Percentiles rank a stretch among this genome's conserved stretches.
These are phyloP conservation scores for Kregervanrija pseudodelftensis DNA, from an alignment of 805 yeast species.

Conservation along the genomic window DNA sequence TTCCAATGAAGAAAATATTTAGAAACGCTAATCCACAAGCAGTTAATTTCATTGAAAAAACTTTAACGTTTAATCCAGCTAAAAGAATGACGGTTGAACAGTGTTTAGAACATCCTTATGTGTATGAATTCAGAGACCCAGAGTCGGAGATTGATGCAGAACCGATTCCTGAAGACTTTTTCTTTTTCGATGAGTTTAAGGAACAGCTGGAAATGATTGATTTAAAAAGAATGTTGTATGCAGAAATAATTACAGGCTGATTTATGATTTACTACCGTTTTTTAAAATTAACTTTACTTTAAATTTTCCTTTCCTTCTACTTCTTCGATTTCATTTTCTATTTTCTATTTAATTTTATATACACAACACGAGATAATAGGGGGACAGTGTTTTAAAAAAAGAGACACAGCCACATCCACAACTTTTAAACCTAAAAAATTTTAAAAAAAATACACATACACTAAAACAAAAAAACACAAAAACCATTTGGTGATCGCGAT, in stretches of 20 bases:
- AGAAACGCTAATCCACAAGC: constrained; percentile 43
- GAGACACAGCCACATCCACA: not conserved
- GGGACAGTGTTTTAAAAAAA: not conserved
- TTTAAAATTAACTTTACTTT: not conserved
- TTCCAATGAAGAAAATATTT: constrained; percentile 45
- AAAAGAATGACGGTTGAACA: constrained; percentile 76
- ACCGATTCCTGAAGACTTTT: constrained; percentile 48
- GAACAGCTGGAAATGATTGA: constrained; percentile 44
- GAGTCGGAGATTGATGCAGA: constrained; percentile 60
- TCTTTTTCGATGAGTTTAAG: constrained; percentile 46
- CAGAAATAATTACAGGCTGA: constrained; percentile 37
- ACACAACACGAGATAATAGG: not conserved
- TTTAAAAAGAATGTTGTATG: constrained; percentile 44
- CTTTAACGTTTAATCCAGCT: constrained; percentile 76
- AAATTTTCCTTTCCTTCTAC: not conserved
- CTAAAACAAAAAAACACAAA: too few species aligned
- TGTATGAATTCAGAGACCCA: constrained; percentile 60
- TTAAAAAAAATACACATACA: too few species aligned
- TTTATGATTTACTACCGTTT: not conserved
- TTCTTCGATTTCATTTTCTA: not conserved
- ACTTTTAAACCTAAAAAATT: too few species aligned
- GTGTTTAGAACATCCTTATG: constrained; percentile 77
- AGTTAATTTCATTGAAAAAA: constrained; percentile 57
- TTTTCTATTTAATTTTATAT: not conserved
- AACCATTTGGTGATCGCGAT: too few species aligned